phyloP scores from a whole-genome alignment of 441 rosid species.

The Flueggea neowawraea region DNA sequence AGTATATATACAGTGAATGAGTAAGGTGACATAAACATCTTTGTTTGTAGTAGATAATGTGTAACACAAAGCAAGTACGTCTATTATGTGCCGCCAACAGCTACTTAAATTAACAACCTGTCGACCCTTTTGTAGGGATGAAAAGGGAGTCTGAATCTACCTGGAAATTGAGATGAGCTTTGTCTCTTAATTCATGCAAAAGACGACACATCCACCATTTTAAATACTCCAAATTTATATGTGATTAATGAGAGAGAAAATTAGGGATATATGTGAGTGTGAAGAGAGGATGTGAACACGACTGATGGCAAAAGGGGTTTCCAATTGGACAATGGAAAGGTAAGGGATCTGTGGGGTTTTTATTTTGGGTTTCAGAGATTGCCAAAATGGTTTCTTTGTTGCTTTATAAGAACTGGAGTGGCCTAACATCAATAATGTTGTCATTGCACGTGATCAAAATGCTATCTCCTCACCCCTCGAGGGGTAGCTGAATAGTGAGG shows the following conservation, averaged over 20 bases:
- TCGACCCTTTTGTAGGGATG: conserved; percentile 24
- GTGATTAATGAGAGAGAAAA: background rate
- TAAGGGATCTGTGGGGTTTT: too few relatives aligned
- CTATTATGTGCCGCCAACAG: conserved; percentile 27
- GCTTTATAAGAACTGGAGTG: conserved; percentile 29
- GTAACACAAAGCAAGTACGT: conserved; percentile 23
- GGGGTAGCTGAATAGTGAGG: too few relatives aligned
- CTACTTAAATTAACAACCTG: conserved; percentile 19
- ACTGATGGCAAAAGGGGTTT: conserved; percentile 6
- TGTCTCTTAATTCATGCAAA: conserved; percentile 32
- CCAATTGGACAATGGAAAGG: conserved; percentile 39
- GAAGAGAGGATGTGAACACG: conserved; percentile 55
- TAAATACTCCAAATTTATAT: background rate
- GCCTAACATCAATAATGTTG: conserved; percentile 42
- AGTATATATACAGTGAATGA: background rate
- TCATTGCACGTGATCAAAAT: conserved; percentile 42
- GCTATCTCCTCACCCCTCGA: conserved; percentile 13
- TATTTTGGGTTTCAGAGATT: background rate
- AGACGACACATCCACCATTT: conserved; percentile 14
- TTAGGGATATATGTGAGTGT: conserved; percentile 6
- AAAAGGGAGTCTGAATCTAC: conserved; percentile 61
- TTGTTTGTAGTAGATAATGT: conserved; percentile 17
- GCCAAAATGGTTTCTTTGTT: conserved; percentile 11
- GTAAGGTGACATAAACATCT: conserved; percentile 18
- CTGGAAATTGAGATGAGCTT: conserved; percentile 61